Evolutionary conservation across 2,329 filamentous ascomycete species (phyloP).

Genomic region (Phoma sp.): DNA sequence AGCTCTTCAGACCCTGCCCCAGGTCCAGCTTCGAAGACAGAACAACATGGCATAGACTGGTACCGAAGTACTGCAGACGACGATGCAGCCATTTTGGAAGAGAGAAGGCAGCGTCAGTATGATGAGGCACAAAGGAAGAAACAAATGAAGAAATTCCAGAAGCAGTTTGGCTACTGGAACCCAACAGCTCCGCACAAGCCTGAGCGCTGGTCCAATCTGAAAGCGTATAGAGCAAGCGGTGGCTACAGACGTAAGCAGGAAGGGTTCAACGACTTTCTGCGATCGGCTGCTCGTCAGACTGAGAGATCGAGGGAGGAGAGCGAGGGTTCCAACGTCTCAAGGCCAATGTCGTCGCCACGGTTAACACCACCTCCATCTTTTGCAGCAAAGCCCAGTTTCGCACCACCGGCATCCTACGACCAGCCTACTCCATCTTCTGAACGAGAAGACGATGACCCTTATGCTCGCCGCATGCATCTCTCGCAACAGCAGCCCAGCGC

Average conservation of each 20-base stretch:
- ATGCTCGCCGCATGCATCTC: constrained; percentile 30
- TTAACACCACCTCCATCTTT: constrained; percentile 18
- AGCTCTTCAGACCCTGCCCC: constrained; percentile 23
- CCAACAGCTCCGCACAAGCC: constrained; percentile 43
- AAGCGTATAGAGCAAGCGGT: constrained; percentile 35
- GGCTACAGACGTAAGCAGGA: constrained; percentile 33
- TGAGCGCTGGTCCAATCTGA: constrained; percentile 34
- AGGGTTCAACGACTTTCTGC: constrained; percentile 35
- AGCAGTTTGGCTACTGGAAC: constrained; percentile 67
- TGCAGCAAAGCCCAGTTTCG: constrained; percentile 49
- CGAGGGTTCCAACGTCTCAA: constrained; percentile 18
- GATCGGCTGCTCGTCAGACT: constrained; percentile 19
- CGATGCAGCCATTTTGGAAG: constrained; percentile 71
- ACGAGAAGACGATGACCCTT: constrained; percentile 30
- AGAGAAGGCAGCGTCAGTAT: constrained; percentile 71
- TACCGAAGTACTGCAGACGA: constrained; percentile 87
- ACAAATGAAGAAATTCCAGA: constrained; percentile 74
- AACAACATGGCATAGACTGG: constrained; percentile 36
- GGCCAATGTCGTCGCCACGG: constrained; percentile 21
- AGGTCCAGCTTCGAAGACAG: constrained; percentile 13
- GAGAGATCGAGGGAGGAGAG: constrained; percentile 21
- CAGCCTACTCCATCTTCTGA: constrained; percentile 24
- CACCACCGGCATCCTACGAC: constrained; percentile 52
- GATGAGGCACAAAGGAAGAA: constrained; percentile 67
- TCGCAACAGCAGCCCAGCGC: constrained; percentile 19